phyloP scores from a whole-genome alignment of 805 yeast species.

The Saturnispora quitensis region DNA sequence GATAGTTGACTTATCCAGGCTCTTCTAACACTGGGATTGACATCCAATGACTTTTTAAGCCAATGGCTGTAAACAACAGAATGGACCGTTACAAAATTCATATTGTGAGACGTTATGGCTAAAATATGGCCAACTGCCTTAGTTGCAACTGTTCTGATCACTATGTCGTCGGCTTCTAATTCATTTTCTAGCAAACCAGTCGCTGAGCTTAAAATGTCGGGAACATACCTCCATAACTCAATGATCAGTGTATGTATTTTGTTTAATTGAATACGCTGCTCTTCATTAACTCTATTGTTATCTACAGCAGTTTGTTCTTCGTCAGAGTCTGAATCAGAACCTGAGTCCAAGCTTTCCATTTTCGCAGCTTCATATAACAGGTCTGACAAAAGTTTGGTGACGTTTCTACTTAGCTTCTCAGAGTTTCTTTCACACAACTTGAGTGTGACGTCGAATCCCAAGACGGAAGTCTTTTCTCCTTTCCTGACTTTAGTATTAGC shows the following conservation, averaged over 20 bases:
- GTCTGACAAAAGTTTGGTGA: constrained; percentile 76
- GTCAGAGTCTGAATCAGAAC: constrained; percentile 4
- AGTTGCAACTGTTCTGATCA: constrained; percentile 59
- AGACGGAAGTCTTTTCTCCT: constrained; percentile 28
- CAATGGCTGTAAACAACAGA: constrained; percentile 57
- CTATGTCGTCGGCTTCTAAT: constrained; percentile 58
- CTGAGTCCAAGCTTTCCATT: constrained; percentile 16
- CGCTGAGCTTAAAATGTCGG: constrained; percentile 63
- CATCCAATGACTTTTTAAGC: constrained; percentile 68
- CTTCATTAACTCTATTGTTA: neutral
- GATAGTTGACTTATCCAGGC: constrained; percentile 62
- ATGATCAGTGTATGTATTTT: constrained; percentile 56
- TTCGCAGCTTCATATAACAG: constrained; percentile 44
- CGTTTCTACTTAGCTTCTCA: constrained; percentile 65
- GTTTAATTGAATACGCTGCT: constrained; percentile 33
- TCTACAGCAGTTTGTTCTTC: constrained; percentile 3
- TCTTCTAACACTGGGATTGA: constrained; percentile 51
- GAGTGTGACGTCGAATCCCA: constrained; percentile 58
- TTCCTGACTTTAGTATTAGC: constrained; percentile 22
- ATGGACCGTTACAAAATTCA: constrained; percentile 52
- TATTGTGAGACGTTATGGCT: constrained; percentile 35
- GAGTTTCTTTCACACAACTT: constrained; percentile 60
- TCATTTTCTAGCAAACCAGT: constrained; percentile 78
- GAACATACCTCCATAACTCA: constrained; percentile 69
- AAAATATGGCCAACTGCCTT: constrained; percentile 63